phyloP scores from a whole-genome alignment of 805 yeast species.

The Kurtzmaniella fragi region DNA sequence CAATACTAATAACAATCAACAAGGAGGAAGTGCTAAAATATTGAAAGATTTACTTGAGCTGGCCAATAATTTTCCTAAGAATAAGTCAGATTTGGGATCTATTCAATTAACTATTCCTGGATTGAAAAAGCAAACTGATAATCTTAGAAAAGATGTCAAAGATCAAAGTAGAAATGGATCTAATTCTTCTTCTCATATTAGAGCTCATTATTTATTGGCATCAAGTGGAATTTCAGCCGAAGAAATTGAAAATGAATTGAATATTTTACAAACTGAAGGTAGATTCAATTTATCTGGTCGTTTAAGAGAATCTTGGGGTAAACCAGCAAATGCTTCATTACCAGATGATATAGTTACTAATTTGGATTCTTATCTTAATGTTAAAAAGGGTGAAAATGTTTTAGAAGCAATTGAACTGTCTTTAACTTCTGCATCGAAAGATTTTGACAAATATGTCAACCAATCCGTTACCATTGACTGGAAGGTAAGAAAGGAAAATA shows the following conservation, averaged over 20 bases:
- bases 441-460: slow-evolving; percentile 74
- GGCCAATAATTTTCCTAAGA: slow-evolving; percentile 66
- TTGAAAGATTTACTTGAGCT: slow-evolving; percentile 75
- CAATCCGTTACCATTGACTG: slow-evolving; percentile 77
- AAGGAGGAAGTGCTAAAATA: slow-evolving; percentile 14
- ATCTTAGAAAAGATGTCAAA: slow-evolving; percentile 39
- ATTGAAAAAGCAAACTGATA: slow-evolving; percentile 62
- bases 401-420: slow-evolving; percentile 79
- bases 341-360: slow-evolving; percentile 14
- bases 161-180: slow-evolving; percentile 26
- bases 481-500: slow-evolving; percentile 70
- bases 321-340: not conserved
- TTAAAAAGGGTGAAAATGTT: slow-evolving; percentile 78
- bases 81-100: slow-evolving; percentile 66
- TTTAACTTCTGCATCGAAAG: slow-evolving; percentile 65
- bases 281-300: slow-evolving; percentile 10
- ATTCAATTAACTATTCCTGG: slow-evolving; percentile 78
- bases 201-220: slow-evolving; percentile 84
- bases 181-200: slow-evolving; percentile 44
- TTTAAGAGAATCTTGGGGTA: not conserved
- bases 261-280: slow-evolving; percentile 13
- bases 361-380: slow-evolving; percentile 58
- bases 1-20: not conserved
- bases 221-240: slow-evolving; percentile 86
- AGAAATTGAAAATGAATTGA: slow-evolving; percentile 63